Evolutionary conservation across 1,284 basidiomycete genomes (phyloP).

Genomic region (Vanrija sp.): DNA sequence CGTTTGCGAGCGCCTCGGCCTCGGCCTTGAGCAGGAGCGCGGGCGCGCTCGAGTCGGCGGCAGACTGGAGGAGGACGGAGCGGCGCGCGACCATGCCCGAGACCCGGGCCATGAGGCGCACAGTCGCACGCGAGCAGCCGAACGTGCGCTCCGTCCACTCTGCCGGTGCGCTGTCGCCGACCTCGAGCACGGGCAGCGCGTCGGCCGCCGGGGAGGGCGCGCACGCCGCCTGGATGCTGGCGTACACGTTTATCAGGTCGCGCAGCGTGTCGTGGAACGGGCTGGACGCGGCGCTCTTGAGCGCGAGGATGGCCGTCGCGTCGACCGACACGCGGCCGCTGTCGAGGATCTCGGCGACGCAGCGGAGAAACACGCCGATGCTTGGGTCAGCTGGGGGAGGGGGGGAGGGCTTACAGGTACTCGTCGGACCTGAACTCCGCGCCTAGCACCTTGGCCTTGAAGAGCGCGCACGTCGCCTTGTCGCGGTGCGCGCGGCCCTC

Average conservation of each 20-base stretch:
- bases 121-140: conserved; percentile 15
- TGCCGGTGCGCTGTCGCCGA: not conserved
- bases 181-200: conserved; percentile 1
- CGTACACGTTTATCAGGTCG: conserved; percentile 22
- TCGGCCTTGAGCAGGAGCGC: conserved; percentile 6
- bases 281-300: conserved; percentile 1
- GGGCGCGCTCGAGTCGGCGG: not conserved
- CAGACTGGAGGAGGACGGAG: conserved; percentile 6
- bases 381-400: not conserved
- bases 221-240: conserved; percentile 10
- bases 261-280: conserved; percentile 11
- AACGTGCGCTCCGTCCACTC: conserved; percentile 25
- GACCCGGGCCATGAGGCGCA: conserved; percentile 14
- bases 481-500: conserved; percentile 8
- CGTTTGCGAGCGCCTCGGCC: conserved; percentile 6
- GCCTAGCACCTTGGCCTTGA: conserved; percentile 13
- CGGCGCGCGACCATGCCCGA: conserved; percentile 14
- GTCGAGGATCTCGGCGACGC: conserved; percentile 23
- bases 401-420: conserved; percentile 10
- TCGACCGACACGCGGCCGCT: conserved; percentile 9
- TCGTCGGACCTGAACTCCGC: conserved; percentile 18
- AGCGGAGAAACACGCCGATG: conserved; percentile 21
- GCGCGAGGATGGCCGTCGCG: conserved; percentile 7
- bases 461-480: conserved; percentile 13
- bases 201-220: not conserved